phyloP scores from a whole-genome alignment of 148 eudicot genomes.

The Polygonum maritimum region DNA sequence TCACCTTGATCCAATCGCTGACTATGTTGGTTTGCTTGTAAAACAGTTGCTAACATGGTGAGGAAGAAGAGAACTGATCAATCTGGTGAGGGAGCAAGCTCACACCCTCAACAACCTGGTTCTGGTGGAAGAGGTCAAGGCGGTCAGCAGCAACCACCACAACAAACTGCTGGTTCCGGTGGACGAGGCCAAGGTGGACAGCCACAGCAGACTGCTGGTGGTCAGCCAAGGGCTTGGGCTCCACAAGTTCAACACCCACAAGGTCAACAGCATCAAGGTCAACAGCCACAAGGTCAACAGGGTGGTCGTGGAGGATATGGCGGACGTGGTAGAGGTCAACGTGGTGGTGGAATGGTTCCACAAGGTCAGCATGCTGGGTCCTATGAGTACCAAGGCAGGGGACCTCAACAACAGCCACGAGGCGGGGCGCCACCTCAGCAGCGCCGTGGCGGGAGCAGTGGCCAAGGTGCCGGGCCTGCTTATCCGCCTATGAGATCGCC shows the following conservation, averaged over 20 bases:
- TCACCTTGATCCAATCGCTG: neutral
- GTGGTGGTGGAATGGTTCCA: constrained; percentile 42
- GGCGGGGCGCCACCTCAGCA: constrained; percentile 56
- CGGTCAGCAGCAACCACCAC: constrained; percentile 29
- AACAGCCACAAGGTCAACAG: constrained; percentile 20
- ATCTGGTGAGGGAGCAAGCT: constrained; percentile 54
- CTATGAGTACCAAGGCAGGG: constrained; percentile 50
- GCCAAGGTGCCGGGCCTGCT: constrained; percentile 40
- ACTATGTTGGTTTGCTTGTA: neutral
- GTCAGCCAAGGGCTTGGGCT: constrained; percentile 39
- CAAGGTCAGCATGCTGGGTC: constrained; percentile 60
- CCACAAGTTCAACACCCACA: constrained; percentile 29
- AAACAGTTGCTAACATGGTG: constrained; percentile 51
- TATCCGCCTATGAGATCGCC: constrained; percentile 51
- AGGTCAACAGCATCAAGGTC: constrained; percentile 19
- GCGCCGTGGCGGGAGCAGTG: constrained; percentile 46
- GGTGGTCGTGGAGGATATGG: constrained; percentile 30
- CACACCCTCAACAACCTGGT: constrained; percentile 45
- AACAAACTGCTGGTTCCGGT: constrained; percentile 18
- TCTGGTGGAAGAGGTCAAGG: constrained; percentile 30
- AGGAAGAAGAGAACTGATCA: constrained; percentile 74
- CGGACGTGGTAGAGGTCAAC: constrained; percentile 37
- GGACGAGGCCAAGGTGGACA: constrained; percentile 30
- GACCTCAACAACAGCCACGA: constrained; percentile 42
- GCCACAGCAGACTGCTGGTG: constrained; percentile 25